Evolutionary conservation across 371 early-diverging fungal genomes (phyloP).

Genomic region (Mucor circinelloides): DNA sequence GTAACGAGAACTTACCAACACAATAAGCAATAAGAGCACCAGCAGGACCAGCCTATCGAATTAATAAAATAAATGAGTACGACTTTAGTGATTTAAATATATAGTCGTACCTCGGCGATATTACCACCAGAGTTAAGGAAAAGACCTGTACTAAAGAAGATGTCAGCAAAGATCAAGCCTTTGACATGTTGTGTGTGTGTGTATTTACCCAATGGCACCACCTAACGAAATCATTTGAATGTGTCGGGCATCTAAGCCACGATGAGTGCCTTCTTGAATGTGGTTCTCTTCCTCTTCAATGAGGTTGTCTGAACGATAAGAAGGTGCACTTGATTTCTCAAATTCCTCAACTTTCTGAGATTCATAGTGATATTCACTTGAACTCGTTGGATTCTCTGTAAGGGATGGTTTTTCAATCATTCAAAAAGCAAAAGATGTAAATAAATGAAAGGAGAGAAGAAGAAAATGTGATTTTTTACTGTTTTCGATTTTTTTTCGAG

Average conservation of each 20-base stretch:
- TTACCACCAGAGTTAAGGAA: conserved; percentile 79
- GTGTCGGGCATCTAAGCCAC: conserved; percentile 69
- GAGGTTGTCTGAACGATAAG: conserved; percentile 7
- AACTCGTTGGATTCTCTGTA: conserved; percentile 2
- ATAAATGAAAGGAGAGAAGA: conserved; percentile 11
- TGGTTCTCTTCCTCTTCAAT: conserved; percentile 33
- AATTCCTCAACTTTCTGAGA: conserved; percentile 13
- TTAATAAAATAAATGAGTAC: not conserved
- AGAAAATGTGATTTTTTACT: not conserved
- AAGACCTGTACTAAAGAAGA: conserved; percentile 66
- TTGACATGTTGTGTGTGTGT: not conserved
- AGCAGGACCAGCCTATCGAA: conserved; percentile 71
- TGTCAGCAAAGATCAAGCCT: not conserved
- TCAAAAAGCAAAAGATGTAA: not conserved
- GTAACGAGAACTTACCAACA: conserved; percentile 49
- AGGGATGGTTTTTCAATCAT: conserved; percentile 14
- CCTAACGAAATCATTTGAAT: conserved; percentile 81
- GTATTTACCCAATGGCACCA: conserved; percentile 63
- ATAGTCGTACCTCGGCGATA: conserved; percentile 48
- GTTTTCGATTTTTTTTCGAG: not conserved
- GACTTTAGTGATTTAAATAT: not conserved
- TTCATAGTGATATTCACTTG: conserved; percentile 9
- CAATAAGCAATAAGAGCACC: conserved; percentile 77
- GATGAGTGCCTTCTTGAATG: conserved; percentile 38
- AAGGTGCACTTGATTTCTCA: conserved; percentile 5